Evolutionary conservation across 768 basidiomycete species (phyloP), one percentile per base, ranked within the genome.

Genomic region (Kwoniella heveanensis): DNA sequence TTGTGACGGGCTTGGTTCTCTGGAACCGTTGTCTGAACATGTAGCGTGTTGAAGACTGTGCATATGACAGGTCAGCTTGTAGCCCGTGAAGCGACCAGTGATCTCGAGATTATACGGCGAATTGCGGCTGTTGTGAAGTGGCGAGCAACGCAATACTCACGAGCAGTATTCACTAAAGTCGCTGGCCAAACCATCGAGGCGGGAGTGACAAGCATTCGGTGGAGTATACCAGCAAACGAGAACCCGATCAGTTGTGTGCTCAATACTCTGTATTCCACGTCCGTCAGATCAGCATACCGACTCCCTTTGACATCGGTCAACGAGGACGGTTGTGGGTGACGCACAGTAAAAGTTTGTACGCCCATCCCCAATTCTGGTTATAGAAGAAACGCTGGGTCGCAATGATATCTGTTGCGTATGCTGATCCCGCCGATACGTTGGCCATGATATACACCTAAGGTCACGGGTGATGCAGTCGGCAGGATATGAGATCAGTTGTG

Each of bases 361-460:
- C 69, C 52, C 69, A 69, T 25, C 62, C 66, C 67, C 66, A 71
- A 25, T 48, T 54, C 56, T 74, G 70, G 39, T 71, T 65, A 57
- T 76, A 74, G 71, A 72, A 76, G 44, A 72, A 54, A 19, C 58
- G 29, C 49, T 68, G 67, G 22, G 60, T 71, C n/a, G 74, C 68
- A 19, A 77, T 65, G 47, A 77, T 64, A 53, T 77, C 68, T 8
- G 68, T 73, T 25, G 76, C 72, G 56, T 72, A 73, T 13, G 76
- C 71, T 9, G 67, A 63, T 13, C 57, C 46, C 17, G 66, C 55
- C 12, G 64, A 67, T 22, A 74, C 73, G 29, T 52, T 57, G 7
- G 72, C 64, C 75, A 83, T 67, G 58, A 88, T 84, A 47, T 86
- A 59, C 7, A 64, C 60, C 58, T 66, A 17, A 44, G 6, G 3